Evolutionary conservation across 2,329 filamentous ascomycete genomes (phyloP).

Genomic region (Cladophialophora chaetospira): DNA sequence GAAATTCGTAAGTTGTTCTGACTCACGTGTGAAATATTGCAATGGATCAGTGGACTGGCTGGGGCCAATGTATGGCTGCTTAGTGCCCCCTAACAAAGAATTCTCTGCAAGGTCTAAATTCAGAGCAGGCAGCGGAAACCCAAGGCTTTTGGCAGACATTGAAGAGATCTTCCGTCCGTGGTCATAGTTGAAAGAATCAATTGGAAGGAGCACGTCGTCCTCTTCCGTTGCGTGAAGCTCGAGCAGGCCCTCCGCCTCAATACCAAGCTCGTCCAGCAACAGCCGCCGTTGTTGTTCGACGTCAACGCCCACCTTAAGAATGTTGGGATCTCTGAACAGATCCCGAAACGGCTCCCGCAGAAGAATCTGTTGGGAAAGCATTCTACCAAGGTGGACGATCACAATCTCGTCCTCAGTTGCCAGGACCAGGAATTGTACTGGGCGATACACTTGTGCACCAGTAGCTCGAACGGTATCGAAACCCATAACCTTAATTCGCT

Average conservation of each 20-base stretch:
- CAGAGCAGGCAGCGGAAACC: constrained; percentile 4
- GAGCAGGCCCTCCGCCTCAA: constrained; percentile 4
- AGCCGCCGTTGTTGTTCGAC: constrained; percentile 10
- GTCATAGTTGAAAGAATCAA: neutral
- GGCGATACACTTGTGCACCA: neutral
- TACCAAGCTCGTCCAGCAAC: constrained; percentile 3
- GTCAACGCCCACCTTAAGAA: constrained; percentile 24
- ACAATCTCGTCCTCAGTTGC: constrained; percentile 18
- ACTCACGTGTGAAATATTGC: constrained; percentile 19
- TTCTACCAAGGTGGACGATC: constrained; percentile 11
- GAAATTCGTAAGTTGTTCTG: neutral
- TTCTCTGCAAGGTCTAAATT: constrained; percentile 1
- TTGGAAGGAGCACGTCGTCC: neutral
- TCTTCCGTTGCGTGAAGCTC: neutral
- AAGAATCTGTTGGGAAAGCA: constrained; percentile 3
- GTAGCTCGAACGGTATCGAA: constrained; percentile 11
- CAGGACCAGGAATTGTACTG: constrained; percentile 17
- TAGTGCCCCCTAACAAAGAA: neutral
- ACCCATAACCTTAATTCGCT: constrained; percentile 7
- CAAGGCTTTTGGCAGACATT: constrained; percentile 6
- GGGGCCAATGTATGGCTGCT: too few relatives aligned
- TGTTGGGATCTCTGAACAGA: constrained; percentile 13
- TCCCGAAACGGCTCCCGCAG: constrained; percentile 1
- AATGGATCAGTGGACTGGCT: neutral
- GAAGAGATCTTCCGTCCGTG: constrained; percentile 7